These are phyloP conservation scores for Pyrus communis DNA, from an alignment of 306 rosid genomes.

Conservation along the genomic window DNA sequence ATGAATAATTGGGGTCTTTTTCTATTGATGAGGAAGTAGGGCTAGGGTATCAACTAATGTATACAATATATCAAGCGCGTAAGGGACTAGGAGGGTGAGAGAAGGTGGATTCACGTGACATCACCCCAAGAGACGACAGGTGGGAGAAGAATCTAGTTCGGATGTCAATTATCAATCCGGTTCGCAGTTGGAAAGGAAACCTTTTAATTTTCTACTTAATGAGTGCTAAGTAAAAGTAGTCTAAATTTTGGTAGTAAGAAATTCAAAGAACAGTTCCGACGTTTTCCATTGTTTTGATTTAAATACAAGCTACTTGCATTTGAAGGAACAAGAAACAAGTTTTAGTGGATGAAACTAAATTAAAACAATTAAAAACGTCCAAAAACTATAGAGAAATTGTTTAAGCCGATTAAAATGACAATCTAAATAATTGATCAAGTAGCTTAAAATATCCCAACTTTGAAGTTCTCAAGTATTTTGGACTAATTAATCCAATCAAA, in stretches of 20 bases:
- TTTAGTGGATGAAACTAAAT: neutral
- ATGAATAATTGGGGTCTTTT: slow-evolving; percentile 11
- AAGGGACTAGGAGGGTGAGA: slow-evolving; percentile 7
- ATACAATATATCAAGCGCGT: slow-evolving; percentile 33
- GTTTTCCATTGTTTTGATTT: neutral
- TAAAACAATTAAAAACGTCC: neutral
- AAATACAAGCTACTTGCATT: slow-evolving; percentile 24
- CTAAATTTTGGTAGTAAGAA: slow-evolving; percentile 15
- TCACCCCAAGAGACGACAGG: slow-evolving; percentile 29
- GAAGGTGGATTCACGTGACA: slow-evolving; percentile 75
- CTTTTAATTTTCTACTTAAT: slow-evolving; percentile 28
- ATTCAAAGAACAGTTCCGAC: slow-evolving; percentile 20
- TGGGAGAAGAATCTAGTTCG: slow-evolving; percentile 34
- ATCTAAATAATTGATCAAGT: too few relatives aligned
- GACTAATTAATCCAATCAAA: neutral
- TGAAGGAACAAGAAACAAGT: slow-evolving; percentile 20
- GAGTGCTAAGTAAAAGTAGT: slow-evolving; percentile 19
- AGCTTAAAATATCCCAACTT: neutral
- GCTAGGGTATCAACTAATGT: neutral
- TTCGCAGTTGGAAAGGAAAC: slow-evolving; percentile 55
- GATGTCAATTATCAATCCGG: slow-evolving; percentile 48
- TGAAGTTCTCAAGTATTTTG: neutral
- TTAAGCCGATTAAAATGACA: neutral
- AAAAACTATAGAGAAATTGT: neutral
- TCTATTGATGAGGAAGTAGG: slow-evolving; percentile 28